Evolutionary conservation across 768 basidiomycete species (phyloP), one percentile per base, ranked within the genome.

Genomic region (Phylloporus scabripes): DNA sequence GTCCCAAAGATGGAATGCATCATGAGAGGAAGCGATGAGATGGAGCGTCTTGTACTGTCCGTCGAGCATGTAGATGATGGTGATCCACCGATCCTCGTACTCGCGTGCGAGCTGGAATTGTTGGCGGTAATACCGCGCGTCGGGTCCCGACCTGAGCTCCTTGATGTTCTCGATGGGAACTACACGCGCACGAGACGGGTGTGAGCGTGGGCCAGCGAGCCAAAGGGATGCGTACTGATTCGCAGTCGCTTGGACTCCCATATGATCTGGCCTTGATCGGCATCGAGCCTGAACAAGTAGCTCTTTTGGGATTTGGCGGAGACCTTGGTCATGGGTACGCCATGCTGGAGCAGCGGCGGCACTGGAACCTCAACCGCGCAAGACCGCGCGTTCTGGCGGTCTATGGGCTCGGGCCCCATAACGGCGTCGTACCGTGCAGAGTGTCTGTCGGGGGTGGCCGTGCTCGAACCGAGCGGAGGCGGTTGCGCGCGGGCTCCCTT

Each of bases 81-180:
- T 89, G 55, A 95, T 77, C 89, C 91, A 95, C 17, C 83, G 75
- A 33, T 78, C 71, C 56, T 87, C 83, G 49, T 76, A 75, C 45
- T 81, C 77, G 42, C 73, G 67, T 0, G 85, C 71, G 34, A 82
- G 73, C 59, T 80, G 78, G 69, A 85, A 85, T 57, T 83, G 82
- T 42, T 79, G 74, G 46, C 84, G 81, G 61, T 89, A 84, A 63
- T 84, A 82, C 17, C 77, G 73, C 1, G 86, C 82, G 28, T 89
- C 82, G 5, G 76, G 60, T 12, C 85, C 87, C 0, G 82, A 75
- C 14, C 93, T 84, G 26, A 96, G 77, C 62, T 95, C 93, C 47
- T 89, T 87, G 66, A 96, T 88, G 56, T 79, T 77, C 62, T 90
- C 90, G 59, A 96, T 83, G 1, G 85, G 80, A 39, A 95, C 93